Conservation (phyloP, 305 asterid genomes). For the Petunia hybrid region DNA sequence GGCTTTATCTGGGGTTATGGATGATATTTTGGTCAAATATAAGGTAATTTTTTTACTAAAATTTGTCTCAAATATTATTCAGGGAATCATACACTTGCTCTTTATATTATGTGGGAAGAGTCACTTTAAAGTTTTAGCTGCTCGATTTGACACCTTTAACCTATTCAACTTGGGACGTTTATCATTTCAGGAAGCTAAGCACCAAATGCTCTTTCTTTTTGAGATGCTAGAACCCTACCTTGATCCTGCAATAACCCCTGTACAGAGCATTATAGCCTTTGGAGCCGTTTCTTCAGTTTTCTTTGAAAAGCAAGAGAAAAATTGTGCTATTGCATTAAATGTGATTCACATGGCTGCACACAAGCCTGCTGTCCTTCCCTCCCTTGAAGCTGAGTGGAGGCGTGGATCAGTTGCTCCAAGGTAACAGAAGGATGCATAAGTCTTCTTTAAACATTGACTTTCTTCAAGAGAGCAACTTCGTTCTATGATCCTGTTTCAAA, state of each 20-base stretch:
- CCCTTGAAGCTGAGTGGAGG: constrained; percentile 96
- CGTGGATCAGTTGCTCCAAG: constrained; percentile 94
- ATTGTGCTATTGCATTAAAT: constrained; percentile 76
- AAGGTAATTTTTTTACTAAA: constrained; percentile 60
- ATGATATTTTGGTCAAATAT: constrained; percentile 79
- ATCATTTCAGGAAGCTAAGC: constrained; percentile 80
- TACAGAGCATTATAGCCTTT: constrained; percentile 84
- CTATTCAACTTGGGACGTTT: constrained; percentile 32
- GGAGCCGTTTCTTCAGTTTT: constrained; percentile 77
- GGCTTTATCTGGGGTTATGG: constrained; percentile 95
- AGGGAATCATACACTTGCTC: constrained; percentile 13
- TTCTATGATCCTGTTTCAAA: neutral
- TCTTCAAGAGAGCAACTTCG: constrained; percentile 14
- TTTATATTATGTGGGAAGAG: constrained; percentile 7
- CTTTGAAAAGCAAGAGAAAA: constrained; percentile 71
- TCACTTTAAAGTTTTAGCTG: constrained; percentile 24
- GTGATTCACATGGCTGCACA: constrained; percentile 76
- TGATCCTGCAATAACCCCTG: constrained; percentile 88
- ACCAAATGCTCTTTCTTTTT: constrained; percentile 82
- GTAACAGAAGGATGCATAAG: constrained; percentile 49
- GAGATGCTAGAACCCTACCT: constrained; percentile 97
- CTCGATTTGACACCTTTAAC: constrained; percentile 30
- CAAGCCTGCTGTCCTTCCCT: constrained; percentile 82
- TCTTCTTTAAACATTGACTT: constrained; percentile 25
- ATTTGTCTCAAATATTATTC: neutral